phyloP scores from a whole-genome alignment of 2,329 filamentous ascomycete species.

The Mycosphaerelloides madeirae region DNA sequence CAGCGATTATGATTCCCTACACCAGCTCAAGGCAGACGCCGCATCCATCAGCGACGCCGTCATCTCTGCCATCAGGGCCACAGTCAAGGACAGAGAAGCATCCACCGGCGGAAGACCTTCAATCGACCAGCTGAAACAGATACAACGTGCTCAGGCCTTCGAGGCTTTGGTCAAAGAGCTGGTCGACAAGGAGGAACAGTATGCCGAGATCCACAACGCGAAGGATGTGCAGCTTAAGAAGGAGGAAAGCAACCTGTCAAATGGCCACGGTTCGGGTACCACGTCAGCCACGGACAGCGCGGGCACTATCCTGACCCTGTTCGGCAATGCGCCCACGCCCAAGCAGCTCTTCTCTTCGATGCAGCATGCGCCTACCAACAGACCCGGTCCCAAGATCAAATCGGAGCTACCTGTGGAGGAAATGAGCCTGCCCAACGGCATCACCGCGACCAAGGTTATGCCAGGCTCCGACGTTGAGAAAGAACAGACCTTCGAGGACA shows the following conservation, averaged over 20 bases:
- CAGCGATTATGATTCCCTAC: constrained; percentile 38
- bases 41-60: constrained; percentile 37
- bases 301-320: constrained; percentile 67
- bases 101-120: constrained; percentile 25
- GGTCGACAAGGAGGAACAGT: constrained; percentile 26
- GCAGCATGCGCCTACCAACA: constrained; percentile 38
- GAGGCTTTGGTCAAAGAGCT: constrained; percentile 25
- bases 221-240: constrained; percentile 17
- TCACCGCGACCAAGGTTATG: constrained; percentile 63
- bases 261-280: constrained; percentile 7
- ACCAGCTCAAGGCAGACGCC: constrained; percentile 42
- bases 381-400: constrained; percentile 17
- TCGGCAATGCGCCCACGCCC: constrained; percentile 67
- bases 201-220: constrained; percentile 1
- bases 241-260: constrained; percentile 12
- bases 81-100: constrained; percentile 21
- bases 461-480: constrained; percentile 49
- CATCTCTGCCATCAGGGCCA: constrained; percentile 30
- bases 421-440: constrained; percentile 65
- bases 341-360: constrained; percentile 84
- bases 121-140: constrained; percentile 35
- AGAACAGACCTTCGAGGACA: constrained; percentile 63
- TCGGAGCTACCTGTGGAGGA: constrained; percentile 52
- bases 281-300: constrained; percentile 30
- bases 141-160: constrained; percentile 29